A percentile compares a stretch with the other conserved stretches of the same genome.
These are phyloP conservation scores for Mycocalia duriaeana DNA, from an alignment of 1,284 basidiomycete species.

Conservation along the genomic window DNA sequence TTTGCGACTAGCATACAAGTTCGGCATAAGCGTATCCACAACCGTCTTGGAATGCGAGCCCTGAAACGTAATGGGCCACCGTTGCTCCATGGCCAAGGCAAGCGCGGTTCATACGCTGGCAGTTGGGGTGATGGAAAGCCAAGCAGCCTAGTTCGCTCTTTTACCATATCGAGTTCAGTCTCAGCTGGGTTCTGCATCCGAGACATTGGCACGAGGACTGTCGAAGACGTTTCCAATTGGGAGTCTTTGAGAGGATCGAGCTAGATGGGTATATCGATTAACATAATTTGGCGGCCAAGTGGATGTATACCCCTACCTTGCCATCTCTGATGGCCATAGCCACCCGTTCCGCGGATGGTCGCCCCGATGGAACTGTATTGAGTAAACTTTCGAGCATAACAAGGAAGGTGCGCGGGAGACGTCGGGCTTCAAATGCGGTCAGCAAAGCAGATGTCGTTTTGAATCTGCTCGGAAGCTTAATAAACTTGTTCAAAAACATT, in stretches of 20 bases:
- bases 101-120: background rate
- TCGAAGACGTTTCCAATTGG: constrained; percentile 7
- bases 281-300: background rate
- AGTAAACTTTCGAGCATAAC: constrained; percentile 71
- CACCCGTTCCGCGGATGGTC: constrained; percentile 75
- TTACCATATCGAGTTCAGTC: background rate
- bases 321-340: constrained; percentile 59
- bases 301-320: constrained; percentile 38
- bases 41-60: background rate
- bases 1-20: constrained; percentile 17
- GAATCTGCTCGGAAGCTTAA: constrained; percentile 41
- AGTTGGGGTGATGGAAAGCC: constrained; percentile 16
- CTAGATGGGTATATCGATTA: constrained; percentile 14
- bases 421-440: constrained; percentile 58
- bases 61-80: background rate
- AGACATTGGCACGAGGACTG: constrained; percentile 15
- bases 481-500: constrained; percentile 9
- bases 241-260: constrained; percentile 28
- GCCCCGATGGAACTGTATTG: constrained; percentile 48
- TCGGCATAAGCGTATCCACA: constrained; percentile 12
- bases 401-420: constrained; percentile 65
- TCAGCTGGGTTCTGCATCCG: constrained; percentile 10
- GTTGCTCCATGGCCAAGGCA: background rate
- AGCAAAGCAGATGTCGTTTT: constrained; percentile 47
- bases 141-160: constrained; percentile 12